Conservation (phyloP, 805 yeast species). For the Scheffersomyces coipomensis region DNA sequence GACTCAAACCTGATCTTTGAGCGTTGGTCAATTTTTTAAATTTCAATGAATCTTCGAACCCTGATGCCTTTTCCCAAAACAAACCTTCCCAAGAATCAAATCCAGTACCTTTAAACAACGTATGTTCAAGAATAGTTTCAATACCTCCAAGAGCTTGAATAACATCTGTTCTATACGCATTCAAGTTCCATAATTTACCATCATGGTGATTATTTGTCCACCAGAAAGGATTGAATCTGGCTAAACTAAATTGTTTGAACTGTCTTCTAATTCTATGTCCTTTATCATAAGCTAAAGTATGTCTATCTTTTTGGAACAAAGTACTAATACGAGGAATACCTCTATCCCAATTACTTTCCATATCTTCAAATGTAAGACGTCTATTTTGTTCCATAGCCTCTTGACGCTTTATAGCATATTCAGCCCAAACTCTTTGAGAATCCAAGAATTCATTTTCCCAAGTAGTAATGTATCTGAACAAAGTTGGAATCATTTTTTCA, state of each 20-base stretch:
- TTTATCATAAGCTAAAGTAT: slow-evolving; percentile 89
- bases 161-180: slow-evolving; percentile 91
- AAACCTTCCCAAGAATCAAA: slow-evolving; percentile 98
- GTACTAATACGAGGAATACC: slow-evolving; percentile 97
- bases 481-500: slow-evolving; percentile 82
- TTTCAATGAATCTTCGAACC: slow-evolving; percentile 94
- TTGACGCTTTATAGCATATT: slow-evolving; percentile 83
- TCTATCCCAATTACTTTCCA: slow-evolving; percentile 94
- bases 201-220: slow-evolving; percentile 94
- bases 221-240: slow-evolving; percentile 88
- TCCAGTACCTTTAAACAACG: slow-evolving; percentile 94
- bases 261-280: slow-evolving; percentile 85
- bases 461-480: slow-evolving; percentile 86
- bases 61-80: slow-evolving; percentile 97
- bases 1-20: slow-evolving; percentile 94
- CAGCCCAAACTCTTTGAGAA: slow-evolving; percentile 97
- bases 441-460: slow-evolving; percentile 97
- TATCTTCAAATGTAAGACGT: slow-evolving; percentile 85
- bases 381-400: slow-evolving; percentile 86
- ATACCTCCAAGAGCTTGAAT: slow-evolving; percentile 97
- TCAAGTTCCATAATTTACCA: slow-evolving; percentile 92
- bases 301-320: slow-evolving; percentile 90
- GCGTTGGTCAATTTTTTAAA: slow-evolving; percentile 95
- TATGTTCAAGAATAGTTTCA: slow-evolving; percentile 92
- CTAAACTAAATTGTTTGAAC: slow-evolving; percentile 68